These are phyloP conservation scores for Afroboletus lepidellus DNA, from an alignment of 1,284 basidiomycete species.

Conservation along the genomic window DNA sequence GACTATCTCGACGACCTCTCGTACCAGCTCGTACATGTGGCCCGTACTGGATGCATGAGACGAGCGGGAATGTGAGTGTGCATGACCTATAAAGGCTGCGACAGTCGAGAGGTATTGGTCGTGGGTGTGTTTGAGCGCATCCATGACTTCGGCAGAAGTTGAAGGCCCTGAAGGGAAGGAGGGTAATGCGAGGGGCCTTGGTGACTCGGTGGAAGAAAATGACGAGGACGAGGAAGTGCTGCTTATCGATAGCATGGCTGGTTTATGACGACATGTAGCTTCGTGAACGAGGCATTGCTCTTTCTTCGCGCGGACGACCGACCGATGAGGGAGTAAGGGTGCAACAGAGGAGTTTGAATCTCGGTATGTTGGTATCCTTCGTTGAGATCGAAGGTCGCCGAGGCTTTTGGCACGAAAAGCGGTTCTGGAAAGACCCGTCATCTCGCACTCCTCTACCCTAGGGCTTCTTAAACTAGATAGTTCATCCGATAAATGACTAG, in stretches of 20 bases:
- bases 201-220: conserved; percentile 49
- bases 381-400: conserved; percentile 48
- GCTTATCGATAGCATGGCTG: conserved; percentile 52
- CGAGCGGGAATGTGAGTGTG: conserved; percentile 86
- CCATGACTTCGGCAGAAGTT: conserved; percentile 63
- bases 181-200: conserved; percentile 43
- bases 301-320: conserved; percentile 30
- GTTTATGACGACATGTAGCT: conserved; percentile 40
- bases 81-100: conserved; percentile 95
- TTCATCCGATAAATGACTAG: conserved; percentile 10
- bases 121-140: conserved; percentile 73
- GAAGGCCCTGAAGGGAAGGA: conserved; percentile 70
- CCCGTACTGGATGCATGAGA: conserved; percentile 92
- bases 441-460: conserved; percentile 23
- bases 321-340: conserved; percentile 37
- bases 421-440: conserved; percentile 30
- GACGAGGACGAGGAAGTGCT: conserved; percentile 64
- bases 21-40: conserved; percentile 90
- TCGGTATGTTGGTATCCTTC: conserved; percentile 27
- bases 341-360: conserved; percentile 33
- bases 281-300: conserved; percentile 35
- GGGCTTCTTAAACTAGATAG: conserved; percentile 12
- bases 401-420: conserved; percentile 52
- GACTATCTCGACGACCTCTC: conserved; percentile 91
- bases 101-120: conserved; percentile 91